phyloP scores from a whole-genome alignment of 768 basidiomycete species.

The Lyophyllum atratum region DNA sequence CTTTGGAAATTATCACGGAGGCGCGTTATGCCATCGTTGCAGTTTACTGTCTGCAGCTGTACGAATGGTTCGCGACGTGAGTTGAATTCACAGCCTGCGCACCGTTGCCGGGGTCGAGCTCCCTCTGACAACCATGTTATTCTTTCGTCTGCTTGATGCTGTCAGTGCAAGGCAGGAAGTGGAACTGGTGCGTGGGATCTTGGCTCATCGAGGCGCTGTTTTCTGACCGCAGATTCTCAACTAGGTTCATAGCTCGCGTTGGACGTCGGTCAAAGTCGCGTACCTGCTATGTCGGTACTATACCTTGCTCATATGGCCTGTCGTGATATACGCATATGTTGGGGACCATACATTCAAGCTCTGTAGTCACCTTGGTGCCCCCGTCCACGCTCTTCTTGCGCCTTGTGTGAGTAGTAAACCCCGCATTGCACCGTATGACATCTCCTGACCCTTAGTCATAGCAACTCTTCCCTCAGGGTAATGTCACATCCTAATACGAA shows the following conservation, averaged over 20 bases:
- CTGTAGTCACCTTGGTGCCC: conserved; percentile 31
- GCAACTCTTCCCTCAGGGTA: conserved; percentile 46
- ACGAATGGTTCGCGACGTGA: conserved; percentile 41
- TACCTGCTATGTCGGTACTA: conserved; percentile 48
- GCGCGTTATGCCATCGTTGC: conserved; percentile 34
- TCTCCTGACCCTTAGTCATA: conserved; percentile 9
- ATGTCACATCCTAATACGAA: background rate
- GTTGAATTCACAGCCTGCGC: conserved; percentile 11
- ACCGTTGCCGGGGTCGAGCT: background rate
- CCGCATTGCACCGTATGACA: background rate
- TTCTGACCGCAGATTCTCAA: background rate
- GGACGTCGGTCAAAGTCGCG: conserved; percentile 40
- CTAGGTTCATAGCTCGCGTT: conserved; percentile 36
- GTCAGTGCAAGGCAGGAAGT: conserved; percentile 32
- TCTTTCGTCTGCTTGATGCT: background rate
- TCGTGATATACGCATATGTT: conserved; percentile 38
- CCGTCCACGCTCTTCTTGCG: conserved; percentile 33
- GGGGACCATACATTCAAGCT: conserved; percentile 31
- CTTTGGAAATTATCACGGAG: conserved; percentile 19
- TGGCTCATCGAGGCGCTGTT: background rate
- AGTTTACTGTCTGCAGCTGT: conserved; percentile 32
- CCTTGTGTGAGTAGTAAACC: conserved; percentile 30
- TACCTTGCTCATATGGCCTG: conserved; percentile 35
- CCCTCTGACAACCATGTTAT: background rate
- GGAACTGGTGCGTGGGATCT: conserved; percentile 29